Conservation (phyloP, 129 eudicot species). For the Centrapalus pauciflorus region DNA sequence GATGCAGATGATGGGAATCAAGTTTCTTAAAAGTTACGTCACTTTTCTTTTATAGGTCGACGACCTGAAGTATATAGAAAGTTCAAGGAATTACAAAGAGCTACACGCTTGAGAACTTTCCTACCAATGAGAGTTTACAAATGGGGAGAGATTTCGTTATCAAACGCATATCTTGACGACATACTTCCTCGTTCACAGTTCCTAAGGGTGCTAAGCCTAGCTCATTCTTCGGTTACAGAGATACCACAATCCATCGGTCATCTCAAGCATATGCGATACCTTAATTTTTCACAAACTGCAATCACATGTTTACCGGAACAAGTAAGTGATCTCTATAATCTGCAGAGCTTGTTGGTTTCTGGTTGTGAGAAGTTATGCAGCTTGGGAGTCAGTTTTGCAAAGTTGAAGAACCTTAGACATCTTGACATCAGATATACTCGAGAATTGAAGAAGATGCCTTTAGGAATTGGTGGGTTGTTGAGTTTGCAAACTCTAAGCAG, state of each 20-base stretch:
- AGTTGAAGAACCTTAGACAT: slow-evolving; percentile 36
- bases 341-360: slow-evolving; percentile 27
- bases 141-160: not conserved
- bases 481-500: slow-evolving; percentile 35
- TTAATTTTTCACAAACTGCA: slow-evolving; percentile 2
- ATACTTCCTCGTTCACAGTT: not conserved
- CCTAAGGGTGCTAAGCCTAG: slow-evolving; percentile 4
- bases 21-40: slow-evolving; percentile 19
- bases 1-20: not conserved
- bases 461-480: slow-evolving; percentile 31
- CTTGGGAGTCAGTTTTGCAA: slow-evolving; percentile 9
- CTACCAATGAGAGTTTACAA: slow-evolving; percentile 6
- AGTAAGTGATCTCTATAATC: slow-evolving; percentile 7
- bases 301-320: slow-evolving; percentile 19
- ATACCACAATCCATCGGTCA: slow-evolving; percentile 3
- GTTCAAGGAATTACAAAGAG: slow-evolving; percentile 16
- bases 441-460: slow-evolving; percentile 33
- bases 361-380: slow-evolving; percentile 14
- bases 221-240: not conserved
- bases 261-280: slow-evolving; percentile 17
- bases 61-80: slow-evolving; percentile 6
- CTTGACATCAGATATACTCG: slow-evolving; percentile 37
- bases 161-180: not conserved
- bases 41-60: slow-evolving; percentile 27
- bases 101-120: slow-evolving; percentile 25